Base-by-base conservation (phyloP, 1,284 basidiomycete species). In the Microbotryum intermedium region DNA sequence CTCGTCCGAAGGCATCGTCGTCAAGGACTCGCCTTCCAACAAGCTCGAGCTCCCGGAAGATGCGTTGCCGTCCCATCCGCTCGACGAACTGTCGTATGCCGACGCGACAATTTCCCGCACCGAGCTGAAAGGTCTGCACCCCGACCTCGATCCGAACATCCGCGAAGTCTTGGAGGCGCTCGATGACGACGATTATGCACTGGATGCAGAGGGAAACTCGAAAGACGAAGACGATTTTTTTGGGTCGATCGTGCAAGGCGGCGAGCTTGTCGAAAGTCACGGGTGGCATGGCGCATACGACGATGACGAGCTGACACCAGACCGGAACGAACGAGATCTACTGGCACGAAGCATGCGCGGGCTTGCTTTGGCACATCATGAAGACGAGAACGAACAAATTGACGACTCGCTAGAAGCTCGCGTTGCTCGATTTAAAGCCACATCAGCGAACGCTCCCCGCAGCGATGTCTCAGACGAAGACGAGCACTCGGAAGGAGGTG, bases 61-160 rank as follows among this genome's bases (percentile, higher is more conserved):
- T 20, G 52, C 43, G 9, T 43, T 70, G 1, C 64, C 69, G 11
- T 53, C 52, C 16, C 68, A 68, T 39, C 67, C 68, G 44, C 61
- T 68, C 34, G 62, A 65, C 57, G 62, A 69, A 47, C 47, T 66
- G 34, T 52, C 59, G 26, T 70, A 69, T 34, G 47, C 50, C 44
- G 68, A 62, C 8, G 60, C 66, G 34, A 62, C 62, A 20, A 62
- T 53, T 18, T 56, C 54, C 9, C 50, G 57, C 20, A 56, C 59
- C 25, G 23, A 34, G 11, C 84, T 92, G 57, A 79, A 86, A 39
- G 94, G 95, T 1, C 85, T 98, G 64, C 88, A 90, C 72, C 95
- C 92, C 1, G 90, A 97, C 71, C 90, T 99, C 88, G 89, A 99
- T 74, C 91, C 91, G 6, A 90, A 94, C 76, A 79, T 98, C 42